These are phyloP conservation scores for Chloranthus sessilifolius DNA, from an alignment of 164 flowering plant genomes.

Conservation along the genomic window DNA sequence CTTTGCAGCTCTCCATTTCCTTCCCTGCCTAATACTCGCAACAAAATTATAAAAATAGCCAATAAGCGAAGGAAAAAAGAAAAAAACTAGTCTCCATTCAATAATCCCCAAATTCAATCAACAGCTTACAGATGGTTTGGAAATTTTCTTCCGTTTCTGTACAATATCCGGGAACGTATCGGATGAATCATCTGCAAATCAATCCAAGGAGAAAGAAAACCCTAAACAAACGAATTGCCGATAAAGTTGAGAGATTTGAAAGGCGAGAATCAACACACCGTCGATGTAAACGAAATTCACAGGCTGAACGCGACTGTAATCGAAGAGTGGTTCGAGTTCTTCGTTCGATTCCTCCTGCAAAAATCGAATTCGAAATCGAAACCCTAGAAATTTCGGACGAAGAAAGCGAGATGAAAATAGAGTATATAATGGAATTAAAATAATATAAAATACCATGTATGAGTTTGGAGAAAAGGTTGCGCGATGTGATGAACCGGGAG, in stretches of 20 bases:
- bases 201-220: not conserved
- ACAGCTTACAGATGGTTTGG: constrained; percentile 1
- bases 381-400: not conserved
- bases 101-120: not conserved
- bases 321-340: constrained; percentile 20
- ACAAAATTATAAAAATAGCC: not conserved
- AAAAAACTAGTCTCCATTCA: not conserved
- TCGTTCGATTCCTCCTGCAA: constrained; percentile 14
- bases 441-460: no score
- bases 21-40: constrained; percentile 23
- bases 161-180: not conserved
- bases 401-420: not conserved
- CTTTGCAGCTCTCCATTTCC: constrained; percentile 18
- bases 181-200: constrained; percentile 9
- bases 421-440: no score
- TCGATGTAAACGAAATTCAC: constrained; percentile 8
- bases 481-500: no score
- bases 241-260: not conserved
- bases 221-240: not conserved
- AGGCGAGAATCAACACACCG: constrained; percentile 1
- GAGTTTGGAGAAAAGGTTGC: no score
- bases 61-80: not conserved
- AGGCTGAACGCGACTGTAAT: constrained; percentile 21
- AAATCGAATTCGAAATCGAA: not conserved
- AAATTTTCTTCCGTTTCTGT: constrained; percentile 7